Evolutionary conservation across 164 flowering plant species (phyloP).

Genomic region (Vitis cinerea): DNA sequence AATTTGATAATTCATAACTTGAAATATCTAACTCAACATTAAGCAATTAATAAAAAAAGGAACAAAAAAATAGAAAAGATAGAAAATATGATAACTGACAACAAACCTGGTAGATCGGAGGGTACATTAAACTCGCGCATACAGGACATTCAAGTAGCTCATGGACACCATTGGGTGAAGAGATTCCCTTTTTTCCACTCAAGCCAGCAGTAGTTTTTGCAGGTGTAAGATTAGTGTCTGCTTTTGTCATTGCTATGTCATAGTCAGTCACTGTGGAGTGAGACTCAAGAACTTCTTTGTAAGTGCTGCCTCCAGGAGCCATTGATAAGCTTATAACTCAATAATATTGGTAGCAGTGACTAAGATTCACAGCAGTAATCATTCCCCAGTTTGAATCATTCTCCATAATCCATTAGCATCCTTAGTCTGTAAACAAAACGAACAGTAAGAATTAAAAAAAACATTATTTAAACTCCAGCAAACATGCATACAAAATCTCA

Average conservation of each 20-base stretch:
- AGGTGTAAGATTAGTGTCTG: conserved; percentile 22
- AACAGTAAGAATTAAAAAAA: neutral
- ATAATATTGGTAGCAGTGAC: neutral
- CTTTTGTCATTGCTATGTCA: conserved; percentile 30
- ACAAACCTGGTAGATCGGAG: conserved; percentile 78
- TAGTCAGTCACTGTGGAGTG: conserved; percentile 32
- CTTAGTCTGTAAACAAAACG: neutral
- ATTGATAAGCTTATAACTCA: conserved; percentile 20
- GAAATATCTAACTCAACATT: too few species aligned
- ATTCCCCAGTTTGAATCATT: neutral
- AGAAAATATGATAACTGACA: neutral
- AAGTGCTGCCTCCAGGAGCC: conserved; percentile 62
- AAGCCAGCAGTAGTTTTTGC: conserved; percentile 23
- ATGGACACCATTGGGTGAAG: conserved; percentile 59
- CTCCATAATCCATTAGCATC: neutral
- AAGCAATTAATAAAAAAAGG: neutral
- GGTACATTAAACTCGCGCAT: conserved; percentile 65
- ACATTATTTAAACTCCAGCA: neutral
- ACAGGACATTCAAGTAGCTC: conserved; percentile 78
- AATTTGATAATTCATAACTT: too few species aligned
- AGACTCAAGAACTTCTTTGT: conserved; percentile 54
- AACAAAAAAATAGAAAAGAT: neutral
- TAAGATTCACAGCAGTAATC: neutral
- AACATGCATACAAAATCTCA: neutral
- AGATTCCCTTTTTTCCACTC: conserved; percentile 42